Base-by-base conservation (phyloP, 371 early-diverging fungal genomes). In the Circinella minor region DNA sequence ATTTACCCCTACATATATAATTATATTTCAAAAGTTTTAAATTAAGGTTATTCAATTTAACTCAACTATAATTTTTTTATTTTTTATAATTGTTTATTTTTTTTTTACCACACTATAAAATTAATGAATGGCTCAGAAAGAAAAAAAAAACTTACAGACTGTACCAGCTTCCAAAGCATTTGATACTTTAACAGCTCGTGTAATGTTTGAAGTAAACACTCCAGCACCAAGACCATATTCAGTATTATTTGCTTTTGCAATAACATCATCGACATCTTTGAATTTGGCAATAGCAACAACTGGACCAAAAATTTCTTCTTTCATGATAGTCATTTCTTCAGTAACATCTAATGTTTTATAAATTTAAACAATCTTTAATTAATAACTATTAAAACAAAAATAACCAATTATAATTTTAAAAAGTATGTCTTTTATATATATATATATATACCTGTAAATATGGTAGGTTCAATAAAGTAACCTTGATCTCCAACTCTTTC, bases 251-350 rank as follows among this genome's bases (percentile, higher is more conserved):
- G 95, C 95, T 39, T 84, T 72, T 20, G 80, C 70, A 14, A 96
- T 51, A 3, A 91, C 95, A 76, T 92, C 92, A 0, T 90, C 91
- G 39, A 88, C 86, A 46, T 84, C 80, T 1, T 82, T 71, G 72
- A 94, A 94, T 63, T 79, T 86, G 75, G 84, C 84, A 20, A 94
- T 81, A 18, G 88, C 89, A 11, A 89, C 89, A 18, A 94, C 89
- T 10, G 95, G 95, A 11, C 95, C 95, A 77, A 94, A 94, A 18
- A 90, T 93, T 75, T 94, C 95, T 71, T 93, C 91, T 36, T 74
- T 75, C 34, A 87, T 80, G 69, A 93, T 88, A 18, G 71, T 73
- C 89, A 91, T 90, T 78, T 63, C 83, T 71, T 88, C 81, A 17
- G 4, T 65, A 46, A 66, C 69, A 55, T 73, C 73, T 67, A 27